These are phyloP conservation scores for Fusarium longipes DNA, from an alignment of 2,329 filamentous ascomycete genomes.

Conservation along the genomic window DNA sequence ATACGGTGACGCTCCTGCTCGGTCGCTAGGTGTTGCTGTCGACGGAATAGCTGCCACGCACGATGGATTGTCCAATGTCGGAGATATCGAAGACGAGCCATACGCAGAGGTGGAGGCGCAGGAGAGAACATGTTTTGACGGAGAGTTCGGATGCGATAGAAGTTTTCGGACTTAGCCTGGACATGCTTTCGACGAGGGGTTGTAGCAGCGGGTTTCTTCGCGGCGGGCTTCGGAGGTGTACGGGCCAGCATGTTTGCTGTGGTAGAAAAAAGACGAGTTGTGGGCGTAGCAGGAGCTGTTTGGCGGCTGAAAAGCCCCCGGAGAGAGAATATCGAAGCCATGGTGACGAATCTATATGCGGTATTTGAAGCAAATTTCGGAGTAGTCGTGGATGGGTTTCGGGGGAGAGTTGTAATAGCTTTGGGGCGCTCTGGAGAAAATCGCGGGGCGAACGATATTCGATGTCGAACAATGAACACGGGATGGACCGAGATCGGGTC, in stretches of 20 bases:
- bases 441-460: not conserved
- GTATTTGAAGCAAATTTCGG: not conserved
- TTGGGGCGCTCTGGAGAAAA: not conserved
- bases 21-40: constrained; percentile 71
- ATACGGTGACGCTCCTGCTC: constrained; percentile 79
- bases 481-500: too few relatives aligned
- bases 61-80: constrained; percentile 99
- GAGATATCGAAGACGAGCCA: constrained; percentile 86
- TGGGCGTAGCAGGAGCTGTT: constrained; percentile 11
- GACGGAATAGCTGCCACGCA: constrained; percentile 86
- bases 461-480: too few relatives aligned
- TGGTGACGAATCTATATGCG: constrained; percentile 27
- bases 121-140: constrained; percentile 61
- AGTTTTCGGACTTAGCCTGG: constrained; percentile 53
- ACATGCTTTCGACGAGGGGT: constrained; percentile 45
- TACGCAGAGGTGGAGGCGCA: constrained; percentile 78
- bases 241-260: constrained; percentile 50
- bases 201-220: constrained; percentile 39
- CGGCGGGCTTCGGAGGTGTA: constrained; percentile 42
- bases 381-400: not conserved
- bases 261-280: constrained; percentile 49
- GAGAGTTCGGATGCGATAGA: constrained; percentile 58
- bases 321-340: constrained; percentile 48
- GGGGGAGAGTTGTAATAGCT: not conserved
- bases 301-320: constrained; percentile 48